Percentiles rank a stretch among this genome's conserved stretches.
phyloP scores from a whole-genome alignment of 176 grass and related monocot genomes.

The Oryza meridionalis region DNA sequence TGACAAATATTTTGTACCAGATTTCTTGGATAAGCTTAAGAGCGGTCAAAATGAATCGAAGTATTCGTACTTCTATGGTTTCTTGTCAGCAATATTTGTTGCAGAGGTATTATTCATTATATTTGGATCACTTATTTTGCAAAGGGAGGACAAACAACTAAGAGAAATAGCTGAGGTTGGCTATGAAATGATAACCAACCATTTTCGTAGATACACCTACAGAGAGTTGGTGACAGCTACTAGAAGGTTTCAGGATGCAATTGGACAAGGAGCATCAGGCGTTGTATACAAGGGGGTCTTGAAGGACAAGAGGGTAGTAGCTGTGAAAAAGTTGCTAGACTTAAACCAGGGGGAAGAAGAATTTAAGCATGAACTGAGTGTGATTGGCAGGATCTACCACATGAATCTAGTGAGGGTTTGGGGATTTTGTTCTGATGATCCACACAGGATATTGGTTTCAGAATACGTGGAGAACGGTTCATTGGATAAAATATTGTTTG shows the following conservation, averaged over 20 bases:
- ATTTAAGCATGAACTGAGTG: too few species aligned
- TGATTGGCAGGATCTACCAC: too few species aligned
- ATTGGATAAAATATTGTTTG: constrained; percentile 33
- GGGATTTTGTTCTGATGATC: constrained; percentile 18
- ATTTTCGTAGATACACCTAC: constrained; percentile 45
- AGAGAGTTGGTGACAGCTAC: constrained; percentile 26
- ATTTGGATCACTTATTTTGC: constrained; percentile 38
- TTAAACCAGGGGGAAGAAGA: too few species aligned
- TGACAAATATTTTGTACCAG: neutral
- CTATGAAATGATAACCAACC: constrained; percentile 41
- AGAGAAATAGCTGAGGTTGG: constrained; percentile 36
- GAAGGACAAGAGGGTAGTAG: too few species aligned
- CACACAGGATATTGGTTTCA: constrained; percentile 40
- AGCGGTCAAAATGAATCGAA: too few species aligned
- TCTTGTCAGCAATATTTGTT: constrained; percentile 41
- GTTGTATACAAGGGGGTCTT: too few species aligned
- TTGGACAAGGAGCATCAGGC: too few species aligned
- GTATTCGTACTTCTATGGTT: constrained; percentile 22
- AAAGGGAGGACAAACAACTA: constrained; percentile 12
- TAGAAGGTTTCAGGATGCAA: constrained; percentile 25
- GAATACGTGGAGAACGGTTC: constrained; percentile 39
- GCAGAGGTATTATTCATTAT: constrained; percentile 24
- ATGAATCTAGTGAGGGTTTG: too few species aligned
- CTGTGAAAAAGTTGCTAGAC: too few species aligned
- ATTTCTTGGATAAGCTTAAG: neutral